Evolutionary conservation across 2,329 filamentous ascomycete species (phyloP).

Genomic region (Emergomyces pasteurianus): DNA sequence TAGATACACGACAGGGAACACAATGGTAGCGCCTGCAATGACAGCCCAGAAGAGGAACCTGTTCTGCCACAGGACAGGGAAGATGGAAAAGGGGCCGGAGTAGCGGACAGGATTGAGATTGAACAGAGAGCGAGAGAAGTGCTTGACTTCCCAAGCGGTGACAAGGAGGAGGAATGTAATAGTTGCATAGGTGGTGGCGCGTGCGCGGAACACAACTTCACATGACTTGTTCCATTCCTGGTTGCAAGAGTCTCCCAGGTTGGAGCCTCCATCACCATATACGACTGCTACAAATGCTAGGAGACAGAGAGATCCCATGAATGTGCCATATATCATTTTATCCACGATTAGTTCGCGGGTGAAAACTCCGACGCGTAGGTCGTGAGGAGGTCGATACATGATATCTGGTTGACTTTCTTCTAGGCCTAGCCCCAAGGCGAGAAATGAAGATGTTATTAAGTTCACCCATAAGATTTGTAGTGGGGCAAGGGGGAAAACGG

Average conservation of each 20-base stretch:
- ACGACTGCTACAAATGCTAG: slow-evolving; percentile 29
- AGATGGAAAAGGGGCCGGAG: slow-evolving; percentile 53
- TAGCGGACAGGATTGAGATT: slow-evolving; percentile 41
- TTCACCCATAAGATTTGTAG: slow-evolving; percentile 88
- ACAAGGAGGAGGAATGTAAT: slow-evolving; percentile 65
- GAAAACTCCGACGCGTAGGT: slow-evolving; percentile 33
- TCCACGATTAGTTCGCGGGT: slow-evolving; percentile 30
- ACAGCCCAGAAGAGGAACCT: slow-evolving; percentile 58
- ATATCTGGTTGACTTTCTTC: slow-evolving; percentile 64
- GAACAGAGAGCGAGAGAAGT: slow-evolving; percentile 65
- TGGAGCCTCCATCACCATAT: slow-evolving; percentile 25
- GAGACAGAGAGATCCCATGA: slow-evolving; percentile 36
- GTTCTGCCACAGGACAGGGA: slow-evolving; percentile 55
- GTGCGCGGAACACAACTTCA: slow-evolving; percentile 51
- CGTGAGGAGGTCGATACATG: slow-evolving; percentile 68
- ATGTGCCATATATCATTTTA: slow-evolving; percentile 31
- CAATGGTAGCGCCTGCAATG: slow-evolving; percentile 41
- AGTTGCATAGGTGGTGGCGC: slow-evolving; percentile 61
- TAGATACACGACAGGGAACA: slow-evolving; percentile 53
- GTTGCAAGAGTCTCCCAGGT: slow-evolving; percentile 47
- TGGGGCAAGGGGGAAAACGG: slow-evolving; percentile 74
- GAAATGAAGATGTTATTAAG: slow-evolving; percentile 75
- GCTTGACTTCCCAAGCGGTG: slow-evolving; percentile 66
- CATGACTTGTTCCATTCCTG: slow-evolving; percentile 37
- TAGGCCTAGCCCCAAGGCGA: slow-evolving; percentile 73